Evolutionary conservation across 495 filamentous ascomycete genomes (phyloP).

Genomic region (Xylaria acuta): DNA sequence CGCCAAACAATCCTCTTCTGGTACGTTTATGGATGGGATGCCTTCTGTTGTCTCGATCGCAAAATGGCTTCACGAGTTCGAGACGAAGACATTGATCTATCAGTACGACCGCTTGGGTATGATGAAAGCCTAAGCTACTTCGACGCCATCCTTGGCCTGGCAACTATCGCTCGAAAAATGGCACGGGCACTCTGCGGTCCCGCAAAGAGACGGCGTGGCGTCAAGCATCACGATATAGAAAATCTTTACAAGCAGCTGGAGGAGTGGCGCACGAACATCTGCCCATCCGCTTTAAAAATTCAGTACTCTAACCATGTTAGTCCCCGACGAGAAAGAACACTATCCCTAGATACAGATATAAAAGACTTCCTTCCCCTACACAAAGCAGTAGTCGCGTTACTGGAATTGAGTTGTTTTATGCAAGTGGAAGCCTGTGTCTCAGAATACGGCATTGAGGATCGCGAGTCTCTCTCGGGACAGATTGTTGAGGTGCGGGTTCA

Average conservation of each 20-base stretch:
- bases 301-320: not conserved
- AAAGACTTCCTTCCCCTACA: constrained; percentile 10
- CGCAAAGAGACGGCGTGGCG: not conserved
- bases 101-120: not conserved
- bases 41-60: constrained; percentile 12
- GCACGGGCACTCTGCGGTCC: constrained; percentile 10
- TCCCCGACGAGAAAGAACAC: not conserved
- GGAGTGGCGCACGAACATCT: constrained; percentile 7
- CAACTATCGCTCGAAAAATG: constrained; percentile 10
- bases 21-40: constrained; percentile 16
- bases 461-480: not conserved
- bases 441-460: constrained; percentile 19
- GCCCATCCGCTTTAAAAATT: not conserved
- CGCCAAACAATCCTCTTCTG: constrained; percentile 13
- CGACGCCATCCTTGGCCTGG: constrained; percentile 14
- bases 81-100: constrained; percentile 19
- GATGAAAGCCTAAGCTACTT: constrained; percentile 15
- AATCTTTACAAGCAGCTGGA: constrained; percentile 4
- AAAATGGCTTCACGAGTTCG: constrained; percentile 13
- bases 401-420: constrained; percentile 19
- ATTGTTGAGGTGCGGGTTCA: constrained; percentile 9
- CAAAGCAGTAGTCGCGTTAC: not conserved
- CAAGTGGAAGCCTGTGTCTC: constrained; percentile 19
- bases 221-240: constrained; percentile 14
- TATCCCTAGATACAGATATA: not conserved